phyloP scores from a whole-genome alignment of 1,284 basidiomycete genomes.

The Termitomyces sp. region DNA sequence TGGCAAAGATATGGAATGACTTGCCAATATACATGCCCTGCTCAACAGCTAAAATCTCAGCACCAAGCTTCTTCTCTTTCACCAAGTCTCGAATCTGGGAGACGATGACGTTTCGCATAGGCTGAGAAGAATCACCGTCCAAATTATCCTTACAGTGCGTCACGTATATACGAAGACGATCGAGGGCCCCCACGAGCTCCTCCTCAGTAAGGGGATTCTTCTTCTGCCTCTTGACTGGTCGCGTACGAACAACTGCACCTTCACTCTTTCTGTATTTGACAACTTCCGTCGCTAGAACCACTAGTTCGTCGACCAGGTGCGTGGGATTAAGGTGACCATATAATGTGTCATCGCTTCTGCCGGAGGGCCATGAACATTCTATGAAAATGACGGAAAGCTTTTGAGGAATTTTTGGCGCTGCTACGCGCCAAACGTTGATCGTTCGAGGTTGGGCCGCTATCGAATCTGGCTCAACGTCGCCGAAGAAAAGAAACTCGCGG shows the following conservation, averaged over 20 bases:
- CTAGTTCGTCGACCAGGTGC: conserved; percentile 65
- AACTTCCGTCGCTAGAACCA: conserved; percentile 60
- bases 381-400: conserved; percentile 69
- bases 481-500: conserved; percentile 77
- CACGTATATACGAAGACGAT: conserved; percentile 61
- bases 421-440: conserved; percentile 62
- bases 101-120: conserved; percentile 55
- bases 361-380: conserved; percentile 77
- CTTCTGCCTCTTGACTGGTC: conserved; percentile 44
- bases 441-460: conserved; percentile 54
- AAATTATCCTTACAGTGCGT: conserved; percentile 79
- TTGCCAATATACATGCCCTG: conserved; percentile 72
- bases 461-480: conserved; percentile 77
- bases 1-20: conserved; percentile 19
- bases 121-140: conserved; percentile 33
- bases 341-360: conserved; percentile 53
- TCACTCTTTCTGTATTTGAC: conserved; percentile 35
- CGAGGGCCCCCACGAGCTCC: conserved; percentile 46
- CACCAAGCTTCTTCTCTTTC: conserved; percentile 52
- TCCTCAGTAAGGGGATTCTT: conserved; percentile 32
- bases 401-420: conserved; percentile 64
- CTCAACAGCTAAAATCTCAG: conserved; percentile 56
- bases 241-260: conserved; percentile 17
- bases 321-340: conserved; percentile 77
- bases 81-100: conserved; percentile 57